These are phyloP conservation scores for Psilocybe cyanescens DNA, from an alignment of 768 basidiomycete species.

Conservation along the genomic window DNA sequence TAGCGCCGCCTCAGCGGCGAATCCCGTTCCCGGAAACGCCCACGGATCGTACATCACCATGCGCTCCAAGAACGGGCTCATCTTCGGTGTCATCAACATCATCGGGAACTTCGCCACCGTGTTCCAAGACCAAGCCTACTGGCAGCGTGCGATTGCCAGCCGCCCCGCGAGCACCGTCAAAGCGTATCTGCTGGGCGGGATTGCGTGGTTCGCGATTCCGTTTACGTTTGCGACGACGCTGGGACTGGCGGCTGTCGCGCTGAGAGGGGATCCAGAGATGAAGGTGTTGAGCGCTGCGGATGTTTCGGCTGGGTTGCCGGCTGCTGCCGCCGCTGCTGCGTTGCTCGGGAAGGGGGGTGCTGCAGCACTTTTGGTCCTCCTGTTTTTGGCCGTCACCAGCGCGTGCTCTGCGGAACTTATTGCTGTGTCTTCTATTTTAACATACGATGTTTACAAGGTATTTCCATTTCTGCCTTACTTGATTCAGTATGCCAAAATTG, in stretches of 20 bases:
- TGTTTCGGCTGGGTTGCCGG: constrained; percentile 87
- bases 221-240: constrained; percentile 87
- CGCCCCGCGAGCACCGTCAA: constrained; percentile 86
- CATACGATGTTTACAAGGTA: constrained; percentile 86
- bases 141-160: constrained; percentile 91
- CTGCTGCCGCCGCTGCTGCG: constrained; percentile 82
- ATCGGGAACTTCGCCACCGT: constrained; percentile 78
- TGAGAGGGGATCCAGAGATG: constrained; percentile 63
- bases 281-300: constrained; percentile 54
- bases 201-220: constrained; percentile 92
- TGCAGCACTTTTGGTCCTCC: constrained; percentile 73
- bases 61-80: constrained; percentile 74
- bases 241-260: constrained; percentile 86
- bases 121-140: constrained; percentile 77
- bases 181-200: constrained; percentile 86
- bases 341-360: constrained; percentile 84
- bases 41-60: constrained; percentile 86
- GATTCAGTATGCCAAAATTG: background rate
- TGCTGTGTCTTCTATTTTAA: constrained; percentile 82
- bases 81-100: constrained; percentile 88
- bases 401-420: constrained; percentile 86
- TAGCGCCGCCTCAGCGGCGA: constrained; percentile 48
- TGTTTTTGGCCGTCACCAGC: constrained; percentile 87
- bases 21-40: constrained; percentile 82
- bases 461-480: background rate